Base-by-base conservation (phyloP, 2,329 filamentous ascomycete genomes). In the Tolypocladium nubicola region DNA sequence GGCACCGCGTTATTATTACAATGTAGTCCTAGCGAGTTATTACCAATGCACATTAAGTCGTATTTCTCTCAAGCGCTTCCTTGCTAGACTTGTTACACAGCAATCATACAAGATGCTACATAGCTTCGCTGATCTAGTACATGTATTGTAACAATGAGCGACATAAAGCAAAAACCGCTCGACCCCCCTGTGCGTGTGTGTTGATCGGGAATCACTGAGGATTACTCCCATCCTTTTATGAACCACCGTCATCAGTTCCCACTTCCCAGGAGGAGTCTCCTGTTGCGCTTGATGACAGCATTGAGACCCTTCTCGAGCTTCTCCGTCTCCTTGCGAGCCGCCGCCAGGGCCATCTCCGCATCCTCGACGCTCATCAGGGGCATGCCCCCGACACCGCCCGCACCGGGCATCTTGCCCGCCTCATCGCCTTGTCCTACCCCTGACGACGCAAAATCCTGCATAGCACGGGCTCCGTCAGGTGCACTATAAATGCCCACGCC, bases 361-460 rank as follows among this genome's bases (percentile, higher is more conserved):
- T 88, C 86, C 60, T 85, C 79, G 2, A 86, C 76, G 53, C 75
- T 82, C 76, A 87, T 80, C 9, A 84, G 70, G 6, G 79, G 78
- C 60, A 82, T 80, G 58, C 75, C 77, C 40, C 69, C 68, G 4
- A 70, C 63, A 5, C 66, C 67, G 59, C 65, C 66, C 16, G 63
- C 64, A n/a, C 57, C 56, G 56, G 63, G 62, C 26, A 66, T 66
- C 61, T 70, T 71, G 45, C 64, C 66, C 23, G 63, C 64, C 33
- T 71, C 67, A n/a, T 70, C 64, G 30, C 62, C 61, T 43, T 63
- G 61, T 38, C 50, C 37, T 54, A 65, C 64, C 11, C 63, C 64
- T 9, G 60, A 66, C 13, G 65, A 66, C 53, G 65, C 70, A 56
- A 71, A 70, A 49, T 72, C 70, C 13, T 70, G 65, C 59, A 71